These are phyloP conservation scores for Entoloma clypeatum DNA, from an alignment of 1,284 basidiomycete genomes.

Conservation along the genomic window DNA sequence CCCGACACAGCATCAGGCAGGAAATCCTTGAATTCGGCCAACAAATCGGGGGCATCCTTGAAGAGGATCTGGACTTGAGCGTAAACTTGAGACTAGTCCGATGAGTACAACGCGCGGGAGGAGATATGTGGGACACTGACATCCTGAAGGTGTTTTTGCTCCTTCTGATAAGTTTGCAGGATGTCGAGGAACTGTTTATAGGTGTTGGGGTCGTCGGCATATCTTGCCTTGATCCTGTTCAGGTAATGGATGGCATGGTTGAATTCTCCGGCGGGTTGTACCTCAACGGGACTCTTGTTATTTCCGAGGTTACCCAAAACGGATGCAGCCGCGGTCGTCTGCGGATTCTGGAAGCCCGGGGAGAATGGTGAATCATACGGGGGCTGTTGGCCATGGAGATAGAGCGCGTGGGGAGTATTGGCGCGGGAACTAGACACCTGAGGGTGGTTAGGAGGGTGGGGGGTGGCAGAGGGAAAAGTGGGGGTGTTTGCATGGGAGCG, in stretches of 20 bases:
- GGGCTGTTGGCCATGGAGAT: conserved; percentile 31
- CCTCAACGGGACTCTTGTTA: conserved; percentile 40
- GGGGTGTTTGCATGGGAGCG: conserved; percentile 23
- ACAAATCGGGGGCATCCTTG: conserved; percentile 87
- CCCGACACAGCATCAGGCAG: conserved; percentile 66
- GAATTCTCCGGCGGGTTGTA: conserved; percentile 70
- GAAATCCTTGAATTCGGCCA: conserved; percentile 97
- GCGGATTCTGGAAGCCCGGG: conserved; percentile 36
- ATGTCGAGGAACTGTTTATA: conserved; percentile 99
- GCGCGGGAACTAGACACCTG: conserved; percentile 40
- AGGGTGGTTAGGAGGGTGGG: conserved; percentile 22
- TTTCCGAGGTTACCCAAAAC: conserved; percentile 55
- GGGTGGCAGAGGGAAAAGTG: conserved; percentile 21
- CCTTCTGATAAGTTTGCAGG: conserved; percentile 96
- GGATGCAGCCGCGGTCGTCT: conserved; percentile 55
- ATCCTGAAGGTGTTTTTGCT: conserved; percentile 84
- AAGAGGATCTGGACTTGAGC: conserved; percentile 92
- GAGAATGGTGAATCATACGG: conserved; percentile 37
- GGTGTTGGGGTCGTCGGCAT: conserved; percentile 87
- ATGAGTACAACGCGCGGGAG: conserved; percentile 9
- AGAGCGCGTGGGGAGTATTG: conserved; percentile 41
- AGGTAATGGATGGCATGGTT: conserved; percentile 98
- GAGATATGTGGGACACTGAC: conserved; percentile 45
- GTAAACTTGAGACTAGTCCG: conserved; percentile 71
- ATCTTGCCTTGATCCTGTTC: conserved; percentile 98